Conservation (phyloP, 768 basidiomycete species). For the Leccinum uliginosum region DNA sequence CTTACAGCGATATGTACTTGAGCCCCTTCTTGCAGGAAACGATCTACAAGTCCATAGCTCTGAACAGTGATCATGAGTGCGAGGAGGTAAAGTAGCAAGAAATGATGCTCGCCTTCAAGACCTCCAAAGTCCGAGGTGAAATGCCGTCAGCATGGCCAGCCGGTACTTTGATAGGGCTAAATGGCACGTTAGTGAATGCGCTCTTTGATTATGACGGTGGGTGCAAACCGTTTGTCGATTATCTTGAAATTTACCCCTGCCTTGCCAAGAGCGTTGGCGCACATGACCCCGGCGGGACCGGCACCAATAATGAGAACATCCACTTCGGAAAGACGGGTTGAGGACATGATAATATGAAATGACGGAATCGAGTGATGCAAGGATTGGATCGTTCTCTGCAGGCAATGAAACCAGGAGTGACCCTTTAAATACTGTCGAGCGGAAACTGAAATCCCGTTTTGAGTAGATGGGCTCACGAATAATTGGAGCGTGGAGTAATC, state of each 20-base stretch:
- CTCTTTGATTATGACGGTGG: neutral
- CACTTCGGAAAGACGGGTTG: slow-evolving; percentile 26
- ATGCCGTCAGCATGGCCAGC: slow-evolving; percentile 29
- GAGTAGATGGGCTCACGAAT: neutral
- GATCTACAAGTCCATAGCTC: slow-evolving; percentile 74
- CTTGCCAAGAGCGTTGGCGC: slow-evolving; percentile 37
- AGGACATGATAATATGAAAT: slow-evolving; percentile 10
- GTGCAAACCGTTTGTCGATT: slow-evolving; percentile 36
- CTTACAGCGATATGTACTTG: slow-evolving; percentile 66
- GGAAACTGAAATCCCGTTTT: neutral
- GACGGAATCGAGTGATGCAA: neutral
- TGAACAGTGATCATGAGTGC: slow-evolving; percentile 20
- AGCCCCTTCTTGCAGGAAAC: slow-evolving; percentile 54
- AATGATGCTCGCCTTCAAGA: slow-evolving; percentile 37
- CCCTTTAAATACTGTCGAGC: neutral
- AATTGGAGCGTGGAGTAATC: too few species aligned
- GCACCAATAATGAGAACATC: slow-evolving; percentile 42
- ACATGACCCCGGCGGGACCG: slow-evolving; percentile 41
- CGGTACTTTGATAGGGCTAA: slow-evolving; percentile 15
- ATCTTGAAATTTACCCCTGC: slow-evolving; percentile 36
- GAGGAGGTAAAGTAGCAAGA: neutral
- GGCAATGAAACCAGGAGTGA: neutral
- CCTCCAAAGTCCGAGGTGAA: slow-evolving; percentile 33
- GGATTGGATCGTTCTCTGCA: neutral
- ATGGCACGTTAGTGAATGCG: neutral